Base-by-base conservation (phyloP, 805 yeast genomes). In the Debaryomyces prosopidis region DNA sequence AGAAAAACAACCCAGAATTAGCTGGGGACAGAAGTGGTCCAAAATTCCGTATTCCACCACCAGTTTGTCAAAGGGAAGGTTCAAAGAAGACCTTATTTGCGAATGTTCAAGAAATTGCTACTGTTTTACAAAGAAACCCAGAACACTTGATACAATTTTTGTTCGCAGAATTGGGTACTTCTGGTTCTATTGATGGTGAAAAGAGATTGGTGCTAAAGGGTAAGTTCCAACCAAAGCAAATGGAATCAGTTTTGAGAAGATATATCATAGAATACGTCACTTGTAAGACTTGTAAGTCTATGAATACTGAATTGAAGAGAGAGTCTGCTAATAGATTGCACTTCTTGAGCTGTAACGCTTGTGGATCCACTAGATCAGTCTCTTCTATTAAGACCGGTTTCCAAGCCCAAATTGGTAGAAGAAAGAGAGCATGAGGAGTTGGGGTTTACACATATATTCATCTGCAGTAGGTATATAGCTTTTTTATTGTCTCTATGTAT, bases 121-220 rank as follows among this genome's bases (percentile, higher is more conserved):
- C 88, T 57, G 94, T 90, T 46, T 80, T 94, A 76, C 97, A 94
- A 71, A 85, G 99, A 76, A 87, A 90, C 44, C 94, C 96, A 56
- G 99, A 94, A 63, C 99, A 94, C 73, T 84, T 94, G 54, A 94
- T 94, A 69, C 97, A 90, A 75, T 94, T 87, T 72, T 73, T 94
- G 71, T 94, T 94, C 73, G 97, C 98, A 1, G 99, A 94, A 76
- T 79, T 94, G 80, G 99, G 99, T 84, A 94, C 99, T 16, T 89
- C 98, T 2, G 99, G 99, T 65, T 91, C 97, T 45, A 92, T 94
- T 49, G 99, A 94, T 73, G 99, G 98, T 68, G 92, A 89, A 70
- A 89, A 90, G 77, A 86, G 99, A 72, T 82, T 94, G 68, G 90
- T 94, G 52, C 92, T 94, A 69, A 94, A 89, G 78, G 99, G 99